A percentile compares a stretch with the other conserved stretches of the same genome.
Evolutionary conservation across 2,329 filamentous ascomycete species (phyloP).

Genomic region (Amphichorda felina): DNA sequence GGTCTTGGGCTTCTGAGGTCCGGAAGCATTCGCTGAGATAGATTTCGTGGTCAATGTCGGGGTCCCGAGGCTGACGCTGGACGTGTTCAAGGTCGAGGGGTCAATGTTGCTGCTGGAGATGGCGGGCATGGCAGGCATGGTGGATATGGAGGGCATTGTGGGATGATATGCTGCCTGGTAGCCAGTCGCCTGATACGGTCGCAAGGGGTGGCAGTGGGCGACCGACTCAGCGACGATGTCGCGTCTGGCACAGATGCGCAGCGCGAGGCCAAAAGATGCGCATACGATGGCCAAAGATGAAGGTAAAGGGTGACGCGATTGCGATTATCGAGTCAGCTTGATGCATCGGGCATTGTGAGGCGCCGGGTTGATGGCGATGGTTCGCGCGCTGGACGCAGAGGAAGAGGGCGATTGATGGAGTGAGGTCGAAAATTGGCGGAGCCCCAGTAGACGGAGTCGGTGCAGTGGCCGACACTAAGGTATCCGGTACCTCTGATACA

Average conservation of each 20-base stretch:
- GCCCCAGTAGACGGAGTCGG: neutral
- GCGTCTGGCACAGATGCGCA: slow-evolving; percentile 33
- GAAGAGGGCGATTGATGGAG: slow-evolving; percentile 11
- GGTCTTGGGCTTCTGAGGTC: slow-evolving; percentile 42
- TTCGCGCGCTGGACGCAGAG: neutral
- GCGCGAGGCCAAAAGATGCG: slow-evolving; percentile 28
- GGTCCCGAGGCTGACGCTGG: slow-evolving; percentile 40
- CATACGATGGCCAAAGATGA: slow-evolving; percentile 31
- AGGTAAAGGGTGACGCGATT: slow-evolving; percentile 27
- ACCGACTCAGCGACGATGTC: slow-evolving; percentile 22
- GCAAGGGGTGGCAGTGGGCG: slow-evolving; percentile 2
- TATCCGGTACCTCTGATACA: neutral
- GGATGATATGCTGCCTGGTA: neutral
- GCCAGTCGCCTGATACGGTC: neutral
- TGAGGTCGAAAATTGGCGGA: slow-evolving; percentile 21
- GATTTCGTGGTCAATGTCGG: slow-evolving; percentile 46
- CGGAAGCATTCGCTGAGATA: slow-evolving; percentile 38
- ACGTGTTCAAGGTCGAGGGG: slow-evolving; percentile 54
- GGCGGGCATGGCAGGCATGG: slow-evolving; percentile 8
- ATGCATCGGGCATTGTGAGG: slow-evolving; percentile 32
- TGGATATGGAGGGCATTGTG: slow-evolving; percentile 35
- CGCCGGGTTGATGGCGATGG: slow-evolving; percentile 24
- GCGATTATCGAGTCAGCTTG: slow-evolving; percentile 22
- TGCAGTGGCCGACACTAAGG: neutral
- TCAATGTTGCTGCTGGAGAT: slow-evolving; percentile 67